Conservation (phyloP, 805 yeast genomes). For the Candida lessepsii region DNA sequence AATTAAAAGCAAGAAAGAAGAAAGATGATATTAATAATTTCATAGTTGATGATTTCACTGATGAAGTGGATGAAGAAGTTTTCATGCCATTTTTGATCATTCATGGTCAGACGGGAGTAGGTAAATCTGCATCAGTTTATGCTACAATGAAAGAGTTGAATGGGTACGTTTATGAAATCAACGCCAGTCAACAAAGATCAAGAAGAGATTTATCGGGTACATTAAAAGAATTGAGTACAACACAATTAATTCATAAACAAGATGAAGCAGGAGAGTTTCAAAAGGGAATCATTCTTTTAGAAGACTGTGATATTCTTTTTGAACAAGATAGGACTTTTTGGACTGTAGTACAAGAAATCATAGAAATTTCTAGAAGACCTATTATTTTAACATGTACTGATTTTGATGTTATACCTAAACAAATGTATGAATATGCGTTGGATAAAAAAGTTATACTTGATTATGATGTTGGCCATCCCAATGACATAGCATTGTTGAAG, state of each 20-base stretch:
- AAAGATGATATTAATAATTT: constrained; percentile 30
- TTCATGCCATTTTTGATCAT: constrained; percentile 65
- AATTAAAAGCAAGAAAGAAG: constrained; percentile 25
- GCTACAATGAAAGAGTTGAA: constrained; percentile 59
- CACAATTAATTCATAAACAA: constrained; percentile 63
- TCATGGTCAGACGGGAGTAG: constrained; percentile 70
- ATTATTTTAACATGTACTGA: constrained; percentile 65
- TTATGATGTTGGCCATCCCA: constrained; percentile 7
- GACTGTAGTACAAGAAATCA: constrained; percentile 62
- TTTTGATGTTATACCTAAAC: constrained; percentile 45
- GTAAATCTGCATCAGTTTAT: constrained; percentile 74
- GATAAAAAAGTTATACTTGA: constrained; percentile 37
- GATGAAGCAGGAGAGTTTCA: constrained; percentile 33
- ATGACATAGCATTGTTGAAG: constrained; percentile 18
- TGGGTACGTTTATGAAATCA: constrained; percentile 80
- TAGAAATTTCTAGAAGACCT: constrained; percentile 65
- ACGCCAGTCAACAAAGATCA: constrained; percentile 70
- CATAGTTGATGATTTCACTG: constrained; percentile 33
- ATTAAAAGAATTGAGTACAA: constrained; percentile 78
- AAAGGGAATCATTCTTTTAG: constrained; percentile 72
- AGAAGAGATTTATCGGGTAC: constrained; percentile 65
- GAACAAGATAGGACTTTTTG: constrained; percentile 81
- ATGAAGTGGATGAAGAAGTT: constrained; percentile 33
- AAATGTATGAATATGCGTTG: constrained; percentile 44
- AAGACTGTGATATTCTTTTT: constrained; percentile 81